Evolutionary conservation across 768 basidiomycete genomes (phyloP).

Genomic region (Porphyrellus cyaneotinctus): DNA sequence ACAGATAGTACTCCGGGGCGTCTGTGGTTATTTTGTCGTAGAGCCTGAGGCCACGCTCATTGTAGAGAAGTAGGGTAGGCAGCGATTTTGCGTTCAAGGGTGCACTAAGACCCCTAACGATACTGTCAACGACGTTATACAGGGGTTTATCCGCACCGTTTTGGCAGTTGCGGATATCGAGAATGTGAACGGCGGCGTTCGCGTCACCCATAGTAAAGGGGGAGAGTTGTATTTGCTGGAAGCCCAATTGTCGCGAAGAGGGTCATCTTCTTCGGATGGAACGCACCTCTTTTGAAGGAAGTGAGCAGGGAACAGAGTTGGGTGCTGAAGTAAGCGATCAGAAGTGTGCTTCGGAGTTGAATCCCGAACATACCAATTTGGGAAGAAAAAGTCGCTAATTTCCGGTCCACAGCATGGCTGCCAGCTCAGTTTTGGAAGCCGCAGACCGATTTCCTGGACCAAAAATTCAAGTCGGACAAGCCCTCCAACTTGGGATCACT

Average conservation of each 20-base stretch:
- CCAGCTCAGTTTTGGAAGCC: no score
- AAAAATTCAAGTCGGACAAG: no score
- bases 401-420: background rate
- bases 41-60: constrained; percentile 77
- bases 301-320: background rate
- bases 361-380: no score
- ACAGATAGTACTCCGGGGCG: constrained; percentile 85
- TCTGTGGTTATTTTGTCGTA: constrained; percentile 84
- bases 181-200: constrained; percentile 14
- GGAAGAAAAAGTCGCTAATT: background rate
- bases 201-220: constrained; percentile 20
- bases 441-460: no score
- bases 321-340: constrained; percentile 2
- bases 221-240: background rate
- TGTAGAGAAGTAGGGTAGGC: constrained; percentile 83
- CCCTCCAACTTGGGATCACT: no score
- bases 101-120: constrained; percentile 53
- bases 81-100: constrained; percentile 56
- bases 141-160: background rate
- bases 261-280: background rate
- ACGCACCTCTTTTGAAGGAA: constrained; percentile 1
- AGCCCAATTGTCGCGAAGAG: background rate
- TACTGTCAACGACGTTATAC: constrained; percentile 40
- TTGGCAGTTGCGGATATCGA: constrained; percentile 22
- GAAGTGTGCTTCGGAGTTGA: no score